Evolutionary conservation across 345 rosid genomes (phyloP), one percentile per base, ranked within the genome.

Genomic region (Dimocarpus longan): DNA sequence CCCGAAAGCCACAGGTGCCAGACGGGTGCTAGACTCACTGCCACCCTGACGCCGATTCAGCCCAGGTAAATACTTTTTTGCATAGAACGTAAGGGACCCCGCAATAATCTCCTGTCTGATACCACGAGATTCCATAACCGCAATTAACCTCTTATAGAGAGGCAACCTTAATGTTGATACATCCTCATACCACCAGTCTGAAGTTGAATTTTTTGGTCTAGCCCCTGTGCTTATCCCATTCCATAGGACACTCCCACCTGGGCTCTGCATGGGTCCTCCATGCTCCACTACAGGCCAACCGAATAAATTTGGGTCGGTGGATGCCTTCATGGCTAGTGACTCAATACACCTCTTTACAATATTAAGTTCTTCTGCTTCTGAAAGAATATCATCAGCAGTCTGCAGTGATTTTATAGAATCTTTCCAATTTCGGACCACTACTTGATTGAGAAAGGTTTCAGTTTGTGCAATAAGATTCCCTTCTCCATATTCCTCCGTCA

Each of bases 121-220:
- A 66, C 98, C 97, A 46, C 88, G 91, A 74, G 93, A 86, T 72
- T 91, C 99, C 98, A 94, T 93, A 71, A 75, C 72, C 1, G 86
- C 85, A 54, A 93, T 91, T 79, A 96, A 85, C 82, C 93, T 91
- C 82, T 90, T 93, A 73, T 90, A 96, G 68, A 91, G 88, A 74
- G 92, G 85, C 76, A 91, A 88, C 75, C 97, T 94, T 80, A 94
- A 84, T 63, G 84, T 87, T 1, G 97, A 91, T 59, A 84, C 97
- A 85, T 96, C 99, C 76, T 94, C 98, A 16, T 93, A 94, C 99
- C 99, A 96, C 98, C 99, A 96, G 79, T 92, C 98, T 42, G 91
- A 86, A 77, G 93, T 92, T 43, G 92, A 78, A 59, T 88, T 85
- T 86, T 86, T 92, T 15, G 93, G 92, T 83, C 94, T 87, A 66